Conservation (phyloP, 75 land plant genomes). For the Cryptomeria japonica region DNA sequence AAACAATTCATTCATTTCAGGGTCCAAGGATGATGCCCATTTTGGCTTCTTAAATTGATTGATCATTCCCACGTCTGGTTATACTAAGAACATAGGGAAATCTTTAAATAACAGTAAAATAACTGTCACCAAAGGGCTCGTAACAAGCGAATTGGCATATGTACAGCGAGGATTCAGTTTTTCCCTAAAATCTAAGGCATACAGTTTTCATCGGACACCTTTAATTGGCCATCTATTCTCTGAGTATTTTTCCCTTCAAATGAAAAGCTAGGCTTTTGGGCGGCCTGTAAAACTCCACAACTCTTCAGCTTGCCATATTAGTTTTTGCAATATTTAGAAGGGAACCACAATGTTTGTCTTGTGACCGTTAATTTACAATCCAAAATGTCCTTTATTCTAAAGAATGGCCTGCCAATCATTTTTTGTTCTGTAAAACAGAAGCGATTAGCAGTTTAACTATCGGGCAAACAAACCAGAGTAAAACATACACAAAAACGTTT, state of each 20-base stretch:
- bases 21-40: background rate
- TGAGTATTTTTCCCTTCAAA: background rate
- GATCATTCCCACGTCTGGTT: background rate
- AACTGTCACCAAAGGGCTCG: background rate
- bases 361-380: background rate
- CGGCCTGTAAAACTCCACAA: background rate
- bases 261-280: background rate
- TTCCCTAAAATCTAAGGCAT: background rate
- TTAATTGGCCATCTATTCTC: background rate
- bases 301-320: background rate
- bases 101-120: background rate
- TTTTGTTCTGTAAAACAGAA: background rate
- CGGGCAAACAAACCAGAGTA: no score
- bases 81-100: background rate
- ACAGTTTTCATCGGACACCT: background rate
- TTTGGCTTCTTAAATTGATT: background rate
- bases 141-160: background rate
- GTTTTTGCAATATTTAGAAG: background rate
- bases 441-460: no score
- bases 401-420: background rate
- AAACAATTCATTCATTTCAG: background rate
- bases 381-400: background rate
- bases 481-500: background rate
- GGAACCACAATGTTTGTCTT: background rate
- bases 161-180: background rate